Base-by-base conservation (phyloP, 805 yeast species). In the Kluyveromyces wickerhamii region DNA sequence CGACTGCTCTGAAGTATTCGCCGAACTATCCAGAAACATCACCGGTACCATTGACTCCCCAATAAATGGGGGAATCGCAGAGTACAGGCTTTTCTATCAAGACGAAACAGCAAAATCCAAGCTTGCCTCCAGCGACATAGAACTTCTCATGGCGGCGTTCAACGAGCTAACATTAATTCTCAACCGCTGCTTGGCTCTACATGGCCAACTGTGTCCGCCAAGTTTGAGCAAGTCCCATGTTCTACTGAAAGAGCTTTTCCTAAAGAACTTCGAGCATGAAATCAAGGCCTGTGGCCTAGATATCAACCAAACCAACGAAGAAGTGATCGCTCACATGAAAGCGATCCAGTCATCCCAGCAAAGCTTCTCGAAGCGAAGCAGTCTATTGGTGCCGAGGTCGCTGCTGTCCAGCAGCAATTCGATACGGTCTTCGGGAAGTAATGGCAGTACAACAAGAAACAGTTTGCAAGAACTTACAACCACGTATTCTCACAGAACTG, bases 1-100 rank as follows among this genome's bases (percentile, higher is more conserved):
- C 1, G 73, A 68, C 32, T 62, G 58, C 32, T 51, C 65, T 2
- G 59, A 76, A 0, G 54, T 71, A 19, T 77, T 78, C 53, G 69
- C 71, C 44, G 85, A 77, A 50, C 60, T 82, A 40, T 77, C 88
- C 5, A 66, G 89, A 56, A 75, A 74, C 48, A 62, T 79, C 36
- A 72, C 85, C 3, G 95, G 95, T 27, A 83, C 95, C 0, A 88
- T 87, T 36, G 94, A 85, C 53, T 76, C 95, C 0, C 95, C 95
- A 3, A 89, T 86, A 5, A 86, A 86, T 53, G 96, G 96, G 22
- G 96, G 96, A 38, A 83, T 86, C 43, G 83, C 85, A 2, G 86
- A 81, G 52, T 86, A 82, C 59, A 68, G 88, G 36, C 71, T 71
- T 2, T 84, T 86, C 52, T 73, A 82, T 51, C 57, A 55, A 23